A percentile compares a stretch with the other conserved stretches of the same genome.
These are phyloP conservation scores for Macrolepiota dolichaula DNA, from an alignment of 768 basidiomycete genomes.

Conservation along the genomic window DNA sequence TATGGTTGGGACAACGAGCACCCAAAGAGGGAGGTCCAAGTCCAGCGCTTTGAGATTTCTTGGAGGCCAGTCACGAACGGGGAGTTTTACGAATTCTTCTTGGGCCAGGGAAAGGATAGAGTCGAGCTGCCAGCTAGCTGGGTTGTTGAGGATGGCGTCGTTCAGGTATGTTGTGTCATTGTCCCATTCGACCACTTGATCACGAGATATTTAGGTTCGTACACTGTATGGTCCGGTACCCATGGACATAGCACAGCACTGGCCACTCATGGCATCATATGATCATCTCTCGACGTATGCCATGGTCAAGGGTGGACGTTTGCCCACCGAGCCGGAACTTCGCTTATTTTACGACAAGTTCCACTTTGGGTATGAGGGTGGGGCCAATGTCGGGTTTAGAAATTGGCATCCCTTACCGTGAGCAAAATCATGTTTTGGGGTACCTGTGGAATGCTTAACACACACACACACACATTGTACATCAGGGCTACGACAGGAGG, in stretches of 20 bases:
- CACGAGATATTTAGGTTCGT: conserved; percentile 48
- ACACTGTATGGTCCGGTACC: conserved; percentile 85
- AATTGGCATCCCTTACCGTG: conserved; percentile 95
- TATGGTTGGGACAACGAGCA: conserved; percentile 97
- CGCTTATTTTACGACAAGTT: conserved; percentile 75
- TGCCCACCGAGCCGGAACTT: conserved; percentile 90
- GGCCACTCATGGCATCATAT: conserved; percentile 85
- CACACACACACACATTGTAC: background rate
- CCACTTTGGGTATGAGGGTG: conserved; percentile 69
- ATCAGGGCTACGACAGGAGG: conserved; percentile 67
- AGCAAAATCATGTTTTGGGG: conserved; percentile 26
- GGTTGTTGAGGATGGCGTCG: conserved; percentile 50
- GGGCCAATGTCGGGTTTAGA: conserved; percentile 81
- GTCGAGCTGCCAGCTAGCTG: conserved; percentile 70
- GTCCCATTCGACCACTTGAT: background rate
- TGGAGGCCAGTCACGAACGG: conserved; percentile 88
- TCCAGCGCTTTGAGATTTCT: conserved; percentile 72
- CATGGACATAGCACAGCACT: conserved; percentile 72
- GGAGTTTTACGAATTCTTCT: conserved; percentile 73
- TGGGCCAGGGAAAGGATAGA: conserved; percentile 36
- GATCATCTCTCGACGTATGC: conserved; percentile 79
- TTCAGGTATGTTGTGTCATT: conserved; percentile 36
- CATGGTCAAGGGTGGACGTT: conserved; percentile 82
- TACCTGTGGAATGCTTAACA: background rate
- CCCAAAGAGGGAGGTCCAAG: conserved; percentile 57